These are phyloP conservation scores for Austroboletus rostrupii DNA, from an alignment of 1,284 basidiomycete species.

Conservation along the genomic window DNA sequence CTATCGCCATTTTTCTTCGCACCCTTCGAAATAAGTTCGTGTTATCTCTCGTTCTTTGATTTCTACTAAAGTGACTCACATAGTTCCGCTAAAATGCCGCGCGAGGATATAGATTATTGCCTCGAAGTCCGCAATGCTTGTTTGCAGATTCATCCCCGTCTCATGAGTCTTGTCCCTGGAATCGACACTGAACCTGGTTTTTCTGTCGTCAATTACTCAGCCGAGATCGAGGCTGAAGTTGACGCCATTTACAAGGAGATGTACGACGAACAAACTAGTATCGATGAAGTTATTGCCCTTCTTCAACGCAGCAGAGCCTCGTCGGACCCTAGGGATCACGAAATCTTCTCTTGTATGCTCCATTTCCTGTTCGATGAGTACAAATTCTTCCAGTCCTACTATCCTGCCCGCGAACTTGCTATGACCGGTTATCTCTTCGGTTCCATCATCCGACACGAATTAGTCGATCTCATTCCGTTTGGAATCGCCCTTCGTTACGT, in stretches of 20 bases:
- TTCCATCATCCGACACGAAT: slow-evolving; percentile 89
- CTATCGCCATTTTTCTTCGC: slow-evolving; percentile 88
- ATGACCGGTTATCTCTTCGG: slow-evolving; percentile 98
- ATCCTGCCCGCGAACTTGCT: slow-evolving; percentile 89
- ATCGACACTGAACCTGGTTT: slow-evolving; percentile 91
- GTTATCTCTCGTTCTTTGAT: slow-evolving; percentile 3
- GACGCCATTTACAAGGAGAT: slow-evolving; percentile 97
- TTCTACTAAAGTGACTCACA: slow-evolving; percentile 3
- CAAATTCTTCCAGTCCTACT: slow-evolving; percentile 97
- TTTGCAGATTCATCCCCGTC: slow-evolving; percentile 91
- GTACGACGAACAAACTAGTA: slow-evolving; percentile 92
- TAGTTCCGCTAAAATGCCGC: slow-evolving; percentile 62
- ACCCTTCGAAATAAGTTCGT: slow-evolving; percentile 77
- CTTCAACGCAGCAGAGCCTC: slow-evolving; percentile 86
- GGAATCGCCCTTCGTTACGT: slow-evolving; percentile 98
- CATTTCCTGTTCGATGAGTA: slow-evolving; percentile 99
- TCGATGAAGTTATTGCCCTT: slow-evolving; percentile 90
- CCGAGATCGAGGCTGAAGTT: slow-evolving; percentile 90
- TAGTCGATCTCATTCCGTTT: slow-evolving; percentile 93
- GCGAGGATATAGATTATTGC: slow-evolving; percentile 84
- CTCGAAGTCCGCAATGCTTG: slow-evolving; percentile 92
- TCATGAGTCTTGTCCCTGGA: slow-evolving; percentile 92
- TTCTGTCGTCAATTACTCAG: slow-evolving; percentile 81
- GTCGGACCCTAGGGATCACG: slow-evolving; percentile 81
- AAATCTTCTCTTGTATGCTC: slow-evolving; percentile 97